phyloP scores from a whole-genome alignment of 805 yeast genomes.

The Monosporozyma siamensis region DNA sequence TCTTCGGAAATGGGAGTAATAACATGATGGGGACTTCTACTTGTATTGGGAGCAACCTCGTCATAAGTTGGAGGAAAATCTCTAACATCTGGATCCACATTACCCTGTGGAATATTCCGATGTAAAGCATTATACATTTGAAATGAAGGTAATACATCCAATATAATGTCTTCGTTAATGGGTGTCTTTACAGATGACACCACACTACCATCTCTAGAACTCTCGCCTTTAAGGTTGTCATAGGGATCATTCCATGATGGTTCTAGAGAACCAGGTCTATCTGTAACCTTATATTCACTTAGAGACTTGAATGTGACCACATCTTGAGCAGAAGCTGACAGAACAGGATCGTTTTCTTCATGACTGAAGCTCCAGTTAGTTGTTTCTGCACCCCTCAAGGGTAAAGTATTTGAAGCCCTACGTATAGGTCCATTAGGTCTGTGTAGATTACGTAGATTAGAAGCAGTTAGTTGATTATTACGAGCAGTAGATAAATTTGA shows the following conservation, averaged over 20 bases:
- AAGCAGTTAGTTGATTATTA: too few species aligned
- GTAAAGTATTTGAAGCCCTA: not conserved
- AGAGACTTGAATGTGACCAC: not conserved
- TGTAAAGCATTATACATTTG: slow-evolving; percentile 23
- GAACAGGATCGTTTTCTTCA: not conserved
- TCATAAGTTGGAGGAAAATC: slow-evolving; percentile 15
- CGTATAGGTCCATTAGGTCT: too few species aligned
- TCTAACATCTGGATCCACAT: slow-evolving; percentile 14
- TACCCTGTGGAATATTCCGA: slow-evolving; percentile 20
- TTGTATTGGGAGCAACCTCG: slow-evolving; percentile 4
- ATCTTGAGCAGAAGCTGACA: not conserved
- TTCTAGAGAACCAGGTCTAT: not conserved
- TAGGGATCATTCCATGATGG: not conserved
- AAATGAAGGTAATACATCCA: slow-evolving; percentile 22
- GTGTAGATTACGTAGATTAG: too few species aligned
- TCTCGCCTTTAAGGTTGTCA: not conserved
- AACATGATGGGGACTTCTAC: not conserved
- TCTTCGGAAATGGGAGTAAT: not conserved
- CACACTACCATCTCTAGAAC: slow-evolving; percentile 3
- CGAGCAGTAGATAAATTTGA: too few species aligned
- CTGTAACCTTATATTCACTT: not conserved
- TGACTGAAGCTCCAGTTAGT: not conserved
- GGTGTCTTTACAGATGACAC: not conserved
- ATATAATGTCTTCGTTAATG: slow-evolving; percentile 8
- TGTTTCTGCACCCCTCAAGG: not conserved